phyloP scores from a whole-genome alignment of 805 yeast species.

The Barnettozyma salicaria region DNA sequence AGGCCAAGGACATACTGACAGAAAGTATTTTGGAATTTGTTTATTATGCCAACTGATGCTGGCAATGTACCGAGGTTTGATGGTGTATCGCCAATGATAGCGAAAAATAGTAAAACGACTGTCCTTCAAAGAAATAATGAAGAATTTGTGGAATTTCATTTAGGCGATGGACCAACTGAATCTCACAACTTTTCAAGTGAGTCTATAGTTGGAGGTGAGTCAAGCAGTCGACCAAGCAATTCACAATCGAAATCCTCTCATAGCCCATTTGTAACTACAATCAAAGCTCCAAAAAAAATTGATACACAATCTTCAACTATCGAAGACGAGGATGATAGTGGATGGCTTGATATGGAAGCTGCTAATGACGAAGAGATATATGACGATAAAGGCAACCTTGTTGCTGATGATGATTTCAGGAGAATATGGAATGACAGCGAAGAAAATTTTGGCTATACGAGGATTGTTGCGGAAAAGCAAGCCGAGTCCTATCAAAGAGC shows the following conservation, averaged over 20 bases:
- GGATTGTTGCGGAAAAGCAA: conserved; percentile 83
- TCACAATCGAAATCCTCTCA: too few relatives aligned
- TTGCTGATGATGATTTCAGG: conserved; percentile 28
- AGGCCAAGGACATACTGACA: too few relatives aligned
- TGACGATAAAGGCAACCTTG: conserved; percentile 68
- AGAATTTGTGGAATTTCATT: conserved; percentile 32
- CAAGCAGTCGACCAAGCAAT: too few relatives aligned
- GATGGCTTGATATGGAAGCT: conserved; percentile 86
- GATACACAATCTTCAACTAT: too few relatives aligned
- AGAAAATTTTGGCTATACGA: conserved; percentile 61
- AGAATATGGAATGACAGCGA: conserved; percentile 10
- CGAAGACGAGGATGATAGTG: conserved; percentile 37
- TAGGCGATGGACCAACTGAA: conserved; percentile 21
- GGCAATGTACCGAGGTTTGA: background rate
- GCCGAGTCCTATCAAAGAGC: conserved; percentile 58
- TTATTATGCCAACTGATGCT: too few relatives aligned
- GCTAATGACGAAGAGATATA: conserved; percentile 73
- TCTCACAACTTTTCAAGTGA: background rate
- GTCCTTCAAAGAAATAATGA: background rate
- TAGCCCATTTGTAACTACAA: too few relatives aligned
- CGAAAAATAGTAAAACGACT: background rate
- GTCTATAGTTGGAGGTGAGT: too few relatives aligned
- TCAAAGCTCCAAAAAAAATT: too few relatives aligned
- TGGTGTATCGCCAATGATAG: background rate
- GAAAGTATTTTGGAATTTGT: too few relatives aligned